A percentile compares a stretch with the other conserved stretches of the same genome.
phyloP scores from a whole-genome alignment of 495 filamentous ascomycete genomes.

The Corynascus novoguineensis region DNA sequence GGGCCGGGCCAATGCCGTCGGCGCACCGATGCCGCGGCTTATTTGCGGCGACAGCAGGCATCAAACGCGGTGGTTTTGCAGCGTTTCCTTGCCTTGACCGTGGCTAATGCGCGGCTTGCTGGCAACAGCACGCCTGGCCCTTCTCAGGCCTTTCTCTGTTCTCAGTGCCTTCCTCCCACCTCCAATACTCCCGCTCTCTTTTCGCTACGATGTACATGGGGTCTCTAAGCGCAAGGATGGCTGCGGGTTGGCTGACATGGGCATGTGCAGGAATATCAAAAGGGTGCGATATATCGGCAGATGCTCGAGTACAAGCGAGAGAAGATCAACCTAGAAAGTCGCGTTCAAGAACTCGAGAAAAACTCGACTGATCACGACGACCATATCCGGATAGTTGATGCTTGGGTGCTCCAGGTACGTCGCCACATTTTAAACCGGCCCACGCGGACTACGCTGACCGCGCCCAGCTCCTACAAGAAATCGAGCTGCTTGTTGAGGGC shows the following conservation, averaged over 20 bases:
- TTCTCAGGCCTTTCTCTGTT: slow-evolving; percentile 26
- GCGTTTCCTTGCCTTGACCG: slow-evolving; percentile 33
- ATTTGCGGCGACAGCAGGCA: slow-evolving; percentile 14
- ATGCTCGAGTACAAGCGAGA: slow-evolving; percentile 97
- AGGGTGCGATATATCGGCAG: slow-evolving; percentile 94
- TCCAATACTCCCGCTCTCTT: slow-evolving; percentile 21
- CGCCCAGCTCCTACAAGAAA: slow-evolving; percentile 74
- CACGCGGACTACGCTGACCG: slow-evolving; percentile 25
- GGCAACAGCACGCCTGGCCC: slow-evolving; percentile 35
- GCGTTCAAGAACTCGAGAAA: slow-evolving; percentile 70
- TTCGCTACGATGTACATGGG: slow-evolving; percentile 28
- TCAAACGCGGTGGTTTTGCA: slow-evolving; percentile 25
- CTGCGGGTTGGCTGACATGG: slow-evolving; percentile 32
- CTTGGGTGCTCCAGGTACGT: slow-evolving; percentile 85
- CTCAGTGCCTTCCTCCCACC: slow-evolving; percentile 21
- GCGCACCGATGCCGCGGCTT: slow-evolving; percentile 14
- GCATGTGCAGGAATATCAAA: slow-evolving; percentile 73
- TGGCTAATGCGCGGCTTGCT: slow-evolving; percentile 48
- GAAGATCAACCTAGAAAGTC: slow-evolving; percentile 67
- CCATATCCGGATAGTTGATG: slow-evolving; percentile 80
- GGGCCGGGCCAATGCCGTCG: slow-evolving; percentile 2
- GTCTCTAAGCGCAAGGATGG: slow-evolving; percentile 19
- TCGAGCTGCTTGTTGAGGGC: slow-evolving; percentile 60
- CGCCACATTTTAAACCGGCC: slow-evolving; percentile 12
- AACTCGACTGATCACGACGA: slow-evolving; percentile 76